Evolutionary conservation across 1,284 basidiomycete species (phyloP), one percentile per base, ranked within the genome.

Genomic region (Cryptococcus neoformans): DNA sequence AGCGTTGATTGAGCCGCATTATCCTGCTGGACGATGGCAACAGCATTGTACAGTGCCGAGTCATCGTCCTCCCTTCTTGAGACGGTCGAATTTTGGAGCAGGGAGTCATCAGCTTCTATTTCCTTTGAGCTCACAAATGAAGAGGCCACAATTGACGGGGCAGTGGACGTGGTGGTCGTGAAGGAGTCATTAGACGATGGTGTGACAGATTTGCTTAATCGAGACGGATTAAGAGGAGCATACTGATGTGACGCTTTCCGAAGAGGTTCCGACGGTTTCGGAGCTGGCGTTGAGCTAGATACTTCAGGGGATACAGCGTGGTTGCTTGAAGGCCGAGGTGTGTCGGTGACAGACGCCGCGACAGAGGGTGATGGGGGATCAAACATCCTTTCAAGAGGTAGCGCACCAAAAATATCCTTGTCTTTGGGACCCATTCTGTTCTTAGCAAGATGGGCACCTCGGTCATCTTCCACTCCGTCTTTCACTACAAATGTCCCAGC

Each of bases 381-480:
- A 65, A 94, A 94, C 89, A 94, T 90, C 53, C 83, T 83, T 75
- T 94, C 91, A 9, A 94, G 81, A 4, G 87, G 85, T 55, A 92
- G 75, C 0, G 90, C 89, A 53, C 85, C 89, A 76, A 94, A 94
- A 68, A 94, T 85, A 72, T 90, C 86, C 75, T 88, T 92, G 44
- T 64, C 68, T 57, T 67, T 67, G 6, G 57, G 57, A 0, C 61
- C 56, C 42, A 71, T 65, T 4, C 69, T 67, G 53, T 73, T 73
- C 46, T 65, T 64, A 14, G 72, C 69, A 47, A 74, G 63, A 56
- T 66, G 68, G 53, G 62, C 62, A 40, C 72, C 77, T 47, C 70
- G 57, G 49, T 79, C 68, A 84, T 88, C 79, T 82, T 87, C 66
- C 77, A 81, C 58, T 77, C 89, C 88, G 58, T 90, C 85, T 59